Conservation (phyloP, 1,139 yeast species). For the Candida labiduridarum region DNA sequence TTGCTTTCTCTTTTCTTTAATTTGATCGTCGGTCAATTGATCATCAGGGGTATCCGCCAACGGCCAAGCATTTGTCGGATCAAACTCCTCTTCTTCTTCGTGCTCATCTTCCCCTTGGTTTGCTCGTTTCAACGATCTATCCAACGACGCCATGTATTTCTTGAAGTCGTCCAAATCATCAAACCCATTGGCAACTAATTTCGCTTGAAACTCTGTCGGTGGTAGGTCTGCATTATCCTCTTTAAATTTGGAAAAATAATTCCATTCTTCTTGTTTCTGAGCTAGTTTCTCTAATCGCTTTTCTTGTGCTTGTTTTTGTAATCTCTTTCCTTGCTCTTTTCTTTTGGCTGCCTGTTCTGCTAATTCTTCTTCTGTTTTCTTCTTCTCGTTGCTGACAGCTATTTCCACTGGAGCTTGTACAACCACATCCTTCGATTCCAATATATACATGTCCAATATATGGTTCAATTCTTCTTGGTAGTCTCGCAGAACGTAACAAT, state of each 20-base stretch:
- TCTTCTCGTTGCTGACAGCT: slow-evolving; percentile 51
- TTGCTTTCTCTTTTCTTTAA: slow-evolving; percentile 87
- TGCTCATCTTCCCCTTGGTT: slow-evolving; percentile 58
- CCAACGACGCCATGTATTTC: slow-evolving; percentile 67
- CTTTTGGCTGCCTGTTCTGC: slow-evolving; percentile 77
- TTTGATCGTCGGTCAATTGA: slow-evolving; percentile 73
- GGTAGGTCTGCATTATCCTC: slow-evolving; percentile 53
- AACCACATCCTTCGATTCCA: slow-evolving; percentile 71
- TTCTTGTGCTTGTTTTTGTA: slow-evolving; percentile 92
- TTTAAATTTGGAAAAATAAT: slow-evolving; percentile 64
- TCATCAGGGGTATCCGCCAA: slow-evolving; percentile 83
- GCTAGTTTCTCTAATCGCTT: slow-evolving; percentile 77
- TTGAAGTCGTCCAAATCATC: slow-evolving; percentile 72
- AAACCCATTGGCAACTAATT: slow-evolving; percentile 74
- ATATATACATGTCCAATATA: slow-evolving; percentile 59
- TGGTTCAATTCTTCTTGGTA: slow-evolving; percentile 64
- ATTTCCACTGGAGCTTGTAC: slow-evolving; percentile 78
- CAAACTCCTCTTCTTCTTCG: slow-evolving; percentile 45
- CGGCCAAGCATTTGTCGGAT: slow-evolving; percentile 67
- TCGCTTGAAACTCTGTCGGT: slow-evolving; percentile 42
- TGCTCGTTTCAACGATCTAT: slow-evolving; percentile 68
- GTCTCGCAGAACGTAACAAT: slow-evolving; percentile 73
- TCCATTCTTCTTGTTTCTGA: slow-evolving; percentile 80
- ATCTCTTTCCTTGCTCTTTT: slow-evolving; percentile 80
- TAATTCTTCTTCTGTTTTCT: slow-evolving; percentile 83